phyloP scores from a whole-genome alignment of 345 rosid genomes.

The Capsella bursapastoris region DNA sequence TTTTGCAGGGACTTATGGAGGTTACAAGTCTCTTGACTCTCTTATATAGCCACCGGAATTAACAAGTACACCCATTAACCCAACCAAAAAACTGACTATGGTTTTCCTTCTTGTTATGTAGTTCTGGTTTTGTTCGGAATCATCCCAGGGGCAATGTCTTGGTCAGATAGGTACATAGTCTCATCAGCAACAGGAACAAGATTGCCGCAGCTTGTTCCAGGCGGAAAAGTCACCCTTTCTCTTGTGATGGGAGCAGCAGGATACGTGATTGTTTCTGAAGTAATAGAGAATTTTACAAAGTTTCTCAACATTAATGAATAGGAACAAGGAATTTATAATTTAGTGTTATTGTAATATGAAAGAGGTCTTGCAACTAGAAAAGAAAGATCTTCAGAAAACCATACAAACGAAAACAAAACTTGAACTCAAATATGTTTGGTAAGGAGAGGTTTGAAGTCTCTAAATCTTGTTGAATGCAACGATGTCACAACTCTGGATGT shows the following conservation, averaged over 20 bases:
- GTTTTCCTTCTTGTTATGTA: conserved; percentile 30
- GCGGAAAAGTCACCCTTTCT: conserved; percentile 71
- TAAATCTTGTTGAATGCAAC: conserved; percentile 96
- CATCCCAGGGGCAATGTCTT: conserved; percentile 92
- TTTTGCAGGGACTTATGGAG: conserved; percentile 97
- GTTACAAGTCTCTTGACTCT: conserved; percentile 40
- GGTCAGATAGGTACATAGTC: conserved; percentile 79
- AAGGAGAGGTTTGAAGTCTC: conserved; percentile 31
- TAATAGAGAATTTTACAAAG: conserved; percentile 35
- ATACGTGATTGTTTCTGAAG: conserved; percentile 63
- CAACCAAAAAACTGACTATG: neutral
- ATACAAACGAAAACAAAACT: conserved; percentile 27
- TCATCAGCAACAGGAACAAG: conserved; percentile 45
- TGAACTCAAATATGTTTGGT: conserved; percentile 23
- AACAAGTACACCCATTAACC: neutral
- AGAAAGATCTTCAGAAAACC: conserved; percentile 3
- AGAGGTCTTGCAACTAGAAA: conserved; percentile 30
- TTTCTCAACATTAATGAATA: neutral
- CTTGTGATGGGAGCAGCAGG: conserved; percentile 68
- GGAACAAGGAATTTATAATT: conserved; percentile 3
- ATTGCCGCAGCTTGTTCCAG: conserved; percentile 62
- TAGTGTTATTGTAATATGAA: conserved; percentile 28
- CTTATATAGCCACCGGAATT: conserved; percentile 3
- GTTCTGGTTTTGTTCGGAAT: conserved; percentile 83
- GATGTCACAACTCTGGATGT: conserved; percentile 92